Evolutionary conservation across 768 basidiomycete species (phyloP), one percentile per base, ranked within the genome.

Genomic region (Agaricus bisporus): DNA sequence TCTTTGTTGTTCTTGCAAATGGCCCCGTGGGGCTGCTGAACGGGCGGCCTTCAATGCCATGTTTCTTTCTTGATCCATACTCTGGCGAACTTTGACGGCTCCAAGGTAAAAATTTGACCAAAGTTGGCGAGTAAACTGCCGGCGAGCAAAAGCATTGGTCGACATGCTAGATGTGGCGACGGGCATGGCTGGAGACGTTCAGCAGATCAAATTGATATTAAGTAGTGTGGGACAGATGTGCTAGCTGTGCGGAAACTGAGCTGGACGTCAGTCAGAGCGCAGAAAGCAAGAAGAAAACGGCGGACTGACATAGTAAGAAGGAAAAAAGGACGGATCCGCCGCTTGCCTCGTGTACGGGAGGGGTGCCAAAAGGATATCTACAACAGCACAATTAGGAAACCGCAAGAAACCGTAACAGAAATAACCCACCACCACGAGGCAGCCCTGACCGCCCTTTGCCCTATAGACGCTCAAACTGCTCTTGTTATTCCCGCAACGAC

Each of bases 341-440:
- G 72, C 22, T 22, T 22, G 22, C 72, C 73, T 73, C 73, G 73
- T 73, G 73, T 68, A 65, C 63, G 48, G 59, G 67, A 32, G 32
- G 32, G 11, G 32, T 7, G 66, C 59, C 70, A 69, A 67, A 65
- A 58, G 61, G 61, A 63, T 63, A 66, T 63, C 63, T 41, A 14
- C 7, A 7, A 61, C 60, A 68, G 57, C 61, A 63, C 63, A 63
- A 17, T 63, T 56, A 54, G 61, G 35, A 35, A 53, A 53, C 65
- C 61, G 59, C 66, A 60, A 67, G 59, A 61, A 59, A 60, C 64
- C 66, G 65, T 49, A 32, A 48, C 36, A 49, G 49, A 45, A 44
- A 53, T 58, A 46, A 32, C 41, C 28, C 51, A 28, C 18, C 26
- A 35, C 25, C 51, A 53, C 44, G 55, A 50, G 49, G 49, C 41